Evolutionary conservation across 345 rosid genomes (phyloP).

Genomic region (Linum lewisii): DNA sequence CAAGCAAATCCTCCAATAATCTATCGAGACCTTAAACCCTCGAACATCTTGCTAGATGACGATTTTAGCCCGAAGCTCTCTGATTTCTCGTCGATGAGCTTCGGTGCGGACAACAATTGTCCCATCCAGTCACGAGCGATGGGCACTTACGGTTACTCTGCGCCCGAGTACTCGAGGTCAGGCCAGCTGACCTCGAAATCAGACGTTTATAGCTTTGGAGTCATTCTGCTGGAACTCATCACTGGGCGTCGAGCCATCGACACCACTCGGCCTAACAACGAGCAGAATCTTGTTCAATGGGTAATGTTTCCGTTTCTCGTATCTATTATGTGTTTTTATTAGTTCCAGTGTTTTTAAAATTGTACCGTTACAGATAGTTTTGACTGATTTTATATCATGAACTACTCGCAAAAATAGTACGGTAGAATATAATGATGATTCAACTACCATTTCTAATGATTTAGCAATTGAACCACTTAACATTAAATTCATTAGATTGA

Average conservation of each 20-base stretch:
- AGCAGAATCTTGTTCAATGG: constrained; percentile 30
- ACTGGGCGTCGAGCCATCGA: constrained; percentile 23
- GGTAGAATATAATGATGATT: no score
- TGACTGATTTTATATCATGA: no score
- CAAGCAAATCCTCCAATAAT: constrained; percentile 23
- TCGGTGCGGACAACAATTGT: constrained; percentile 15
- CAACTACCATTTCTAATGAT: no score
- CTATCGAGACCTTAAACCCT: constrained; percentile 21
- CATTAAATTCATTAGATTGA: no score
- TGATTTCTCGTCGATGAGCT: constrained; percentile 20
- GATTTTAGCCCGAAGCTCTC: constrained; percentile 20
- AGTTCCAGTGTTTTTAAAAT: no score
- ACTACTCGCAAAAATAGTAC: no score
- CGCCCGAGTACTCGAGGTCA: constrained; percentile 18
- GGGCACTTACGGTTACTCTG: constrained; percentile 27
- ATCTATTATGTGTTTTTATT: no score
- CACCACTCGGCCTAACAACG: constrained; percentile 16
- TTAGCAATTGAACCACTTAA: no score
- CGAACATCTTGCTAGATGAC: constrained; percentile 22
- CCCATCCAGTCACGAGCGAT: constrained; percentile 16
- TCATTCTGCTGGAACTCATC: constrained; percentile 20
- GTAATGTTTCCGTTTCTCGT: constrained; percentile 6
- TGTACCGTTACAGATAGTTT: no score
- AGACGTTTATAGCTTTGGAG: constrained; percentile 25
- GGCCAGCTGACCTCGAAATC: constrained; percentile 23